Evolutionary conservation across 2,329 filamentous ascomycete species (phyloP), one percentile per base, ranked within the genome.

Genomic region (Cladophialophora psammophila): DNA sequence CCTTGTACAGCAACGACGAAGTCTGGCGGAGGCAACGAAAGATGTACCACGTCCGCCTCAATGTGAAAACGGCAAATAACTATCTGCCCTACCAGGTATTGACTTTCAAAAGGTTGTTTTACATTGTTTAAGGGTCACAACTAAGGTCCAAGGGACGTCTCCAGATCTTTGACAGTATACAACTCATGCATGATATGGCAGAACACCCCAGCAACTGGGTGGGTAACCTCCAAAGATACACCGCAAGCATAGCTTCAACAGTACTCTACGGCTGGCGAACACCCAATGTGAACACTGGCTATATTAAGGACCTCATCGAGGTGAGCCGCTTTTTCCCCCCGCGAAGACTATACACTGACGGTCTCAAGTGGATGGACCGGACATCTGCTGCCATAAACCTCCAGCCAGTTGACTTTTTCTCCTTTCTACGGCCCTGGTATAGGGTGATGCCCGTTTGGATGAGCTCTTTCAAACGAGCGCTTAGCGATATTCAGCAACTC

Each of bases 51-150:
- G 50, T 53, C 50, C 50, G 50, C 26, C 50, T 53, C 20, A 53
- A 53, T n/a, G 20, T 34, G 20, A 53, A 53, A 26, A 26, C 31
- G 10, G 50, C 50, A 26, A 53, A 53, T 18, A 53, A 26, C 50
- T 53, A 53, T 53, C 50, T 53, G 9, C 50, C 50, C 31, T 53
- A 53, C 26, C 50, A 53, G 50, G 50, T 53, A 53, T n/a, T 18
- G 31, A 34, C 1, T 4, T 26, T 5, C 20, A 5, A 50, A 53
- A 34, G 20, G 10, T n/a, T n/a, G n/a, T n/a, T n/a, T n/a, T n/a
- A n/a, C n/a, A n/a, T n/a, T n/a, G n/a, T n/a, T n/a, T n/a, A n/a
- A n/a, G n/a, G n/a, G n/a, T n/a, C n/a, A n/a, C n/a, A n/a, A n/a
- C n/a, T n/a, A n/a, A n/a, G n/a, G n/a, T n/a, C n/a, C n/a, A n/a